Evolutionary conservation across 2,329 filamentous ascomycete species (phyloP).

Genomic region (Diaporthe citri): DNA sequence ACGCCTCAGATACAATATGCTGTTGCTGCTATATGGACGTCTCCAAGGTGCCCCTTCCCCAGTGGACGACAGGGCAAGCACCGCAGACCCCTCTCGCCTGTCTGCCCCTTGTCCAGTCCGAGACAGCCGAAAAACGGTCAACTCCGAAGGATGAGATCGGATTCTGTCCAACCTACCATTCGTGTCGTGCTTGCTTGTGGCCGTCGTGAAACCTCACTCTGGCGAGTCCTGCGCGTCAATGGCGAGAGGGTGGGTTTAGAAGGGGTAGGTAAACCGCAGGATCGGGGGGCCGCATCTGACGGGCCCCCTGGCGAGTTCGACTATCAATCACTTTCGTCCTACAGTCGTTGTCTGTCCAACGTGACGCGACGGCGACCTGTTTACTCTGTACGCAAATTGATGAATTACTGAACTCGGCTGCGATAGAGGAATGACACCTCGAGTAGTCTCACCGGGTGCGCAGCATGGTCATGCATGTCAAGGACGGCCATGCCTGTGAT

Average conservation of each 20-base stretch:
- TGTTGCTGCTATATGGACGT: constrained; percentile 3
- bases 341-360: constrained; percentile 23
- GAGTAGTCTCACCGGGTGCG: not conserved
- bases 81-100: constrained; percentile 5
- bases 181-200: not conserved
- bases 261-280: no score
- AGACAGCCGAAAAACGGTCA: constrained; percentile 22
- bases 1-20: constrained; percentile 18
- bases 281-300: not conserved
- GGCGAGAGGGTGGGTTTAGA: constrained; percentile 2
- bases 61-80: not conserved
- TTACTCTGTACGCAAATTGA: not conserved
- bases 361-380: not conserved
- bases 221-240: not conserved
- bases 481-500: constrained; percentile 6
- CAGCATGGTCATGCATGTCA: constrained; percentile 9
- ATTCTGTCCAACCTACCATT: not conserved
- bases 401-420: not conserved
- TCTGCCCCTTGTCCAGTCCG: not conserved
- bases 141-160: not conserved
- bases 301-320: not conserved
- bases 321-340: not conserved
- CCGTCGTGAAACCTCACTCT: constrained; percentile 17
- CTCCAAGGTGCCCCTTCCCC: not conserved
- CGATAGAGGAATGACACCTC: not conserved